Evolutionary conservation across 176 grass and related monocot genomes (phyloP).

Genomic region (Carex kokanica): DNA sequence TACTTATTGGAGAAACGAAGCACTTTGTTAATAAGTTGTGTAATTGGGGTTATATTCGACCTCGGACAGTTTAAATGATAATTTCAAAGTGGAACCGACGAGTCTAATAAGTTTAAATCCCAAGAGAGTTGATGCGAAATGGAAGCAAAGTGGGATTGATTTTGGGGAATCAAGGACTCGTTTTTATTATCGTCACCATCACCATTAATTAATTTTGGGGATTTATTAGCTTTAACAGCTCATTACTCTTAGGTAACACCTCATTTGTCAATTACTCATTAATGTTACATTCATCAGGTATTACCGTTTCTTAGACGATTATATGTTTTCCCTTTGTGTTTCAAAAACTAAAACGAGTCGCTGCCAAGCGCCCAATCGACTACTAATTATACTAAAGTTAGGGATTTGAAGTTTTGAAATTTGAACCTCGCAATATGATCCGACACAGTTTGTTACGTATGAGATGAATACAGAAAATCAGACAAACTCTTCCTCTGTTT

Average conservation of each 20-base stretch:
- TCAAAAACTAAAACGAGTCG: neutral
- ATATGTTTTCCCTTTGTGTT: neutral
- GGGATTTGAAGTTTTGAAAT: neutral
- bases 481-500: neutral
- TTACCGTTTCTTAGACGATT: neutral
- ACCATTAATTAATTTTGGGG: neutral
- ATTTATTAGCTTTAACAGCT: neutral
- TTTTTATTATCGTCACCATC: neutral
- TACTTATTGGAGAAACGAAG: neutral
- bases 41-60: neutral
- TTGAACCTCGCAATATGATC: neutral
- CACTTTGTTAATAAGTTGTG: neutral
- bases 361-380: neutral
- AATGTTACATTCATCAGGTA: neutral
- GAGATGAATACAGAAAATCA: neutral
- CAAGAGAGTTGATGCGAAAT: neutral
- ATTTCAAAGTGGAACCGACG: neutral
- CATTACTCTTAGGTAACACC: neutral
- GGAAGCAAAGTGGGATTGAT: neutral
- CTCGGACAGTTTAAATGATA: neutral
- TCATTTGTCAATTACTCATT: constrained; percentile 8
- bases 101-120: neutral
- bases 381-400: too few relatives aligned
- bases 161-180: too few relatives aligned
- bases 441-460: neutral